Evolutionary conservation across 495 filamentous ascomycete genomes (phyloP).

Genomic region (Neurospora cerealis): DNA sequence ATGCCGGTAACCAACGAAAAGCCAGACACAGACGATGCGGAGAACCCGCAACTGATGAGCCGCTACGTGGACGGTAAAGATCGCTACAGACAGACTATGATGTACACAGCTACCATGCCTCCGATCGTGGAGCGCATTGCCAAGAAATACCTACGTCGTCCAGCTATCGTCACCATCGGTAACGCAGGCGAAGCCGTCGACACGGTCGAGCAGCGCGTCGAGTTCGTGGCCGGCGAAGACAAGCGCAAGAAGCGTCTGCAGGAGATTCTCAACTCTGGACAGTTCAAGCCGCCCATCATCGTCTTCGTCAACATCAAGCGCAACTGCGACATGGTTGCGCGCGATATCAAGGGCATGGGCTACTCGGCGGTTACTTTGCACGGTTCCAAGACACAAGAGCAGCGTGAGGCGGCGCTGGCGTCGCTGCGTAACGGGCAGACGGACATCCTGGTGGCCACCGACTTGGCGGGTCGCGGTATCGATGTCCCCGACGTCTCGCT

Average conservation of each 20-base stretch:
- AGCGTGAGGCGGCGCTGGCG: slow-evolving; percentile 89
- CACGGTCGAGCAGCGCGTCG: slow-evolving; percentile 94
- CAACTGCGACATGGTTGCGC: slow-evolving; percentile 92
- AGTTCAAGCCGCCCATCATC: slow-evolving; percentile 90
- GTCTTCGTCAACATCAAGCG: slow-evolving; percentile 99
- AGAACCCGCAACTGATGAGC: slow-evolving; percentile 76
- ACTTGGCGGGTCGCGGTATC: slow-evolving; percentile 95
- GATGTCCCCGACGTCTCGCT: slow-evolving; percentile 91
- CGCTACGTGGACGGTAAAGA: slow-evolving; percentile 73
- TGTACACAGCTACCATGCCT: slow-evolving; percentile 99
- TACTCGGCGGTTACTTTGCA: slow-evolving; percentile 87
- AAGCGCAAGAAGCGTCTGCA: slow-evolving; percentile 92
- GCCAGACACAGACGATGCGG: slow-evolving; percentile 89
- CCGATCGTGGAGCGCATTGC: slow-evolving; percentile 89
- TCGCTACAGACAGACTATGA: slow-evolving; percentile 96
- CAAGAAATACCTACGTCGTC: slow-evolving; percentile 86
- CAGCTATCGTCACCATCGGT: slow-evolving; percentile 91
- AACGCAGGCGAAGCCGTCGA: slow-evolving; percentile 97
- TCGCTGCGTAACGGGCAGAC: slow-evolving; percentile 69
- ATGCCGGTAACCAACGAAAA: slow-evolving; percentile 93
- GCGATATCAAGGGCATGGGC: slow-evolving; percentile 92
- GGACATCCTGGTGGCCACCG: slow-evolving; percentile 92
- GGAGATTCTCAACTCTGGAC: slow-evolving; percentile 77
- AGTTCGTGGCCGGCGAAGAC: slow-evolving; percentile 87
- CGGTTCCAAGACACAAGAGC: slow-evolving; percentile 92